Evolutionary conservation across 768 basidiomycete species (phyloP).

Genomic region (Dentipellis fragilis): DNA sequence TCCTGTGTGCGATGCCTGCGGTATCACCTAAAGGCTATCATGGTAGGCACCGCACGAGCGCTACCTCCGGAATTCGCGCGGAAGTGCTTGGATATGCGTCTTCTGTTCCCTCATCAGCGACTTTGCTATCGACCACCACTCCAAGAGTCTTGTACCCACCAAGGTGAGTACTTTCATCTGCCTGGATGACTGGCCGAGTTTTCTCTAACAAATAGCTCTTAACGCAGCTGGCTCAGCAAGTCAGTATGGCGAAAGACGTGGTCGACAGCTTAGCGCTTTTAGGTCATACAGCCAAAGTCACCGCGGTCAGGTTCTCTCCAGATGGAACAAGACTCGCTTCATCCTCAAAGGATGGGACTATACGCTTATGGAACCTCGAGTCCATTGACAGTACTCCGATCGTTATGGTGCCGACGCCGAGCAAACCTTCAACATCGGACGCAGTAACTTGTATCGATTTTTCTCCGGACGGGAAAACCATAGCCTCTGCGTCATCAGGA

Average conservation of each 20-base stretch:
- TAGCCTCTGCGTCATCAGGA: background rate
- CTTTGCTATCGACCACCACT: too few relatives aligned
- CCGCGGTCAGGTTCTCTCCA: background rate
- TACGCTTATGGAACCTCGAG: background rate
- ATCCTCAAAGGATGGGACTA: background rate
- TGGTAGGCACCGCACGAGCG: too few relatives aligned
- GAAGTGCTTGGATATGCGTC: too few relatives aligned
- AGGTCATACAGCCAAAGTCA: background rate
- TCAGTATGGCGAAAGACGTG: background rate
- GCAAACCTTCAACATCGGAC: background rate
- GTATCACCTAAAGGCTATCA: too few relatives aligned
- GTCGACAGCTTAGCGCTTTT: background rate
- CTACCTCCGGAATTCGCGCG: too few relatives aligned
- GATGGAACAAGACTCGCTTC: background rate
- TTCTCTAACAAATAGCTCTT: too few relatives aligned
- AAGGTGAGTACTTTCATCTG: too few relatives aligned
- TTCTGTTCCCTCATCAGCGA: too few relatives aligned
- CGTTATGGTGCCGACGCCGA: background rate
- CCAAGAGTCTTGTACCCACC: too few relatives aligned
- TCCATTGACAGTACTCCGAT: background rate
- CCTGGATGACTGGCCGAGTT: too few relatives aligned
- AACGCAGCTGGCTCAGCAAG: too few relatives aligned
- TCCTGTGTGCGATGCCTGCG: too few relatives aligned
- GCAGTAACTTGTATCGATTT: background rate
- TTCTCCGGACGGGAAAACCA: background rate